Evolutionary conservation across 179 eudicot species (phyloP), one percentile per base, ranked within the genome.

Genomic region (Spergularia azorica): DNA sequence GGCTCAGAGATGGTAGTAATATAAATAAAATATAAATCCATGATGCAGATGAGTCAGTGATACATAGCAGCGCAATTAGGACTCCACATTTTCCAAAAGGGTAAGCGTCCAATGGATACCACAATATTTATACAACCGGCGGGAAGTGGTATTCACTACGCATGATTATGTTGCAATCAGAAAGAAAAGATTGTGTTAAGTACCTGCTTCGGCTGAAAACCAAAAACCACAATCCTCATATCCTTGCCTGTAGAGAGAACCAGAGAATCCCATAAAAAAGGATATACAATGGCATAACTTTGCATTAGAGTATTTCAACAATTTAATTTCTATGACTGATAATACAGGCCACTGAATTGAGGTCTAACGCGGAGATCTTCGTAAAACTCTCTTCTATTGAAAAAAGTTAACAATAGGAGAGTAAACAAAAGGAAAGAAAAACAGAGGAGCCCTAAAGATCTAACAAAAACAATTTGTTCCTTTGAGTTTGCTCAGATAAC

Each of bases 131-230:
- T 26, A 26, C 32, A 26, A 26, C 2, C 32, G 2, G 15, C 14
- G 20, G 48, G 48, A 43, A 43, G 48, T 43, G 48, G 48, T 14
- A n/a, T n/a, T 3, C 16, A 0, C 7, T 13, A 39, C 2, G 20
- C 18, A 65, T 20, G 12, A 61, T 6, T 38, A 65, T 8, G 36
- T 9, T 67, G 36, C 7, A 17, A 43, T 15, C 17, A 63, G 55
- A 51, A 5, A 21, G 26, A 26, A 59, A 26, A 21, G 18, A 9
- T n/a, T 14, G 43, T 15, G 64, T 9, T 21, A 60, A 26, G 76
- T 57, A 94, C 99, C 99, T 93, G 94, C 81, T 91, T 94, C 9
- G 96, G 88, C 50, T 94, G 93, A 74, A 96, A 96, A 63, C 94
- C 97, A 78, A 90, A 94, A 64, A 96, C 97, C 63, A 96, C 83